A percentile compares a stretch with the other conserved stretches of the same genome.
Evolutionary conservation across 2,329 filamentous ascomycete species (phyloP).

Genomic region (Coleophoma cylindrospora): DNA sequence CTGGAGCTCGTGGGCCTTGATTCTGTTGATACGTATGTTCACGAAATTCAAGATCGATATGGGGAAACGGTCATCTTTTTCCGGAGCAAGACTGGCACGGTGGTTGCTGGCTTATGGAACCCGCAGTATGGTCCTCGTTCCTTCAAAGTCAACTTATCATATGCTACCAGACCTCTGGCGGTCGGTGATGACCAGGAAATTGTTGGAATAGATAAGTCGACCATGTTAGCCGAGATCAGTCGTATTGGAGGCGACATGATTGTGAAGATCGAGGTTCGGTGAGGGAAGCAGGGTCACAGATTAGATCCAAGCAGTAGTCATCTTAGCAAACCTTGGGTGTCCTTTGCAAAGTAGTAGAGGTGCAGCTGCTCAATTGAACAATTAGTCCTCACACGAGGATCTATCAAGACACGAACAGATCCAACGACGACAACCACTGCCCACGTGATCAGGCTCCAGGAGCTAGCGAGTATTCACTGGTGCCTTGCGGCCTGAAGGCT

Average conservation of each 20-base stretch:
- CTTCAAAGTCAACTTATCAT: conserved; percentile 69
- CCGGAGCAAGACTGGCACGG: conserved; percentile 54
- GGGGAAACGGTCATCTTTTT: conserved; percentile 74
- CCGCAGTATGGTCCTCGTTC: conserved; percentile 42
- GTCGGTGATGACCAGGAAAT: conserved; percentile 30
- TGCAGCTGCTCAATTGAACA: too few species aligned
- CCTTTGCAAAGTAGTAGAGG: too few species aligned
- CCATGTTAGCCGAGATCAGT: conserved; percentile 68
- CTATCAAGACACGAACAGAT: too few species aligned
- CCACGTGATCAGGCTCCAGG: too few species aligned
- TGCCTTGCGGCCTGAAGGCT: too few species aligned
- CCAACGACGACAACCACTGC: too few species aligned
- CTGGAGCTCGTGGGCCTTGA: conserved; percentile 46
- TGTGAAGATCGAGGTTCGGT: conserved; percentile 50
- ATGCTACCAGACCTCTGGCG: conserved; percentile 51
- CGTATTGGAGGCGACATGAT: conserved; percentile 65
- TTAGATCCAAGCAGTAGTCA: too few species aligned
- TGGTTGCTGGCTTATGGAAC: conserved; percentile 63
- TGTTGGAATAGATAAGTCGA: conserved; percentile 60
- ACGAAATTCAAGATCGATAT: conserved; percentile 64
- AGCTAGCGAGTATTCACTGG: too few species aligned
- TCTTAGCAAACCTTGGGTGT: too few species aligned
- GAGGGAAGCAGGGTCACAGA: neutral
- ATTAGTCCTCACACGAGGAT: too few species aligned
- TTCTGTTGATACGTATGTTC: conserved; percentile 58